phyloP scores from a whole-genome alignment of 176 grass and related monocot genomes.

The Dactylis glomerata region DNA sequence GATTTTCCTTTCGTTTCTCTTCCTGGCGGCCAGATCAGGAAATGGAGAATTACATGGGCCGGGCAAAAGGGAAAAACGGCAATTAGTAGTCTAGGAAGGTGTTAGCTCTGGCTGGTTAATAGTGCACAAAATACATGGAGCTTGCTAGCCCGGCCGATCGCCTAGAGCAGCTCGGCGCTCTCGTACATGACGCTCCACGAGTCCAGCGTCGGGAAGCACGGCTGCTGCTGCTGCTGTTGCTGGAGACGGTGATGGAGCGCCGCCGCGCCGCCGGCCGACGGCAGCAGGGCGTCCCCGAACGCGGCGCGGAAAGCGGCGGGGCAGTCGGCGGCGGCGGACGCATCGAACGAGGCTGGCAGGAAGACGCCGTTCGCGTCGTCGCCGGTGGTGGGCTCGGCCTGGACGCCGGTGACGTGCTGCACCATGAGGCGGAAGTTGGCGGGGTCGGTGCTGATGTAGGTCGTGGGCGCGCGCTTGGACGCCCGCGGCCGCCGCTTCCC shows the following conservation, averaged over 20 bases:
- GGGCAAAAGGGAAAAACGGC: neutral
- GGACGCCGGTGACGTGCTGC: slow-evolving; percentile 65
- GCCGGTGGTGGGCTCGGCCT: neutral
- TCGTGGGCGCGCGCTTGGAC: slow-evolving; percentile 60
- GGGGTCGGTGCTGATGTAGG: slow-evolving; percentile 83
- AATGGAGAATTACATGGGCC: neutral
- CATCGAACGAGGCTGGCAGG: slow-evolving; percentile 15
- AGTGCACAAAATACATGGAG: neutral
- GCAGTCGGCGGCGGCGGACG: neutral
- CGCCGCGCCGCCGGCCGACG: neutral
- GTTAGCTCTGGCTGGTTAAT: slow-evolving; percentile 25
- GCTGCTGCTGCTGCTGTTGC: neutral
- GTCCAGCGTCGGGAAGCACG: slow-evolving; percentile 58
- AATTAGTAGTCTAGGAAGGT: neutral
- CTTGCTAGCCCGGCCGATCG: neutral
- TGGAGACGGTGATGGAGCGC: neutral
- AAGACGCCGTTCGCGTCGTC: neutral
- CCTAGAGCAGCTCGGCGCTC: neutral
- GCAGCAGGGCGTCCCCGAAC: neutral
- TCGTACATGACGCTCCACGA: slow-evolving; percentile 65
- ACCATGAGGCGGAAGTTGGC: slow-evolving; percentile 87
- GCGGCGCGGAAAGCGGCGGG: neutral
- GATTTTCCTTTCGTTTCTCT: too few species aligned
- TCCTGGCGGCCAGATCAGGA: neutral
- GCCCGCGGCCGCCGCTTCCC: slow-evolving; percentile 62